Evolutionary conservation across 176 grass and related monocot species (phyloP).

Genomic region (Phoenix dactylifera): DNA sequence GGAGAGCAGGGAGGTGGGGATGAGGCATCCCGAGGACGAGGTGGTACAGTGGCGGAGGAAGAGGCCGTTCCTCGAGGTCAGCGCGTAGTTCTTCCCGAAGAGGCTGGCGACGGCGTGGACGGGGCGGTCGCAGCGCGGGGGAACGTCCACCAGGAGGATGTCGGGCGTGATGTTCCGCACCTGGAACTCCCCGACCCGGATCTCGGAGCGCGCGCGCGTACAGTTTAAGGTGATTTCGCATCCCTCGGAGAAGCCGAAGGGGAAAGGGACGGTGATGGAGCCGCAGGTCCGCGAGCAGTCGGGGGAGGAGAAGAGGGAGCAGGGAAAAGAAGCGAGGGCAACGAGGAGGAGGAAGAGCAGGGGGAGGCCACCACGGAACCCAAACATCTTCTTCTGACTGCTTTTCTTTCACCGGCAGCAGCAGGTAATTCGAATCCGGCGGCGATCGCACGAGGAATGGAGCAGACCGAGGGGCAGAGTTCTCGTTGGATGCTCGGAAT

Average conservation of each 20-base stretch:
- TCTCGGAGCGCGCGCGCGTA: not conserved
- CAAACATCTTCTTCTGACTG: no score
- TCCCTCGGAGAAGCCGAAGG: constrained; percentile 9
- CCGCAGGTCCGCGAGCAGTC: constrained; percentile 2
- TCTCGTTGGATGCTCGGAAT: no score
- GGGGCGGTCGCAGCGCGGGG: constrained; percentile 4
- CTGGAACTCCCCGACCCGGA: constrained; percentile 7
- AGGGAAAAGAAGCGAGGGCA: no score
- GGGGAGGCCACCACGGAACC: no score
- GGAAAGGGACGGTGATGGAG: not conserved
- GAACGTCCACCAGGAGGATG: constrained; percentile 15
- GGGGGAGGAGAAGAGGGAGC: no score
- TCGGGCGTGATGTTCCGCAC: constrained; percentile 35
- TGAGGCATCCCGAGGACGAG: not conserved
- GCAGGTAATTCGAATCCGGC: no score
- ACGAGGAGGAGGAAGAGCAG: no score
- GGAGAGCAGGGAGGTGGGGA: not conserved
- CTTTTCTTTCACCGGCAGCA: no score
- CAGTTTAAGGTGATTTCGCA: constrained; percentile 1
- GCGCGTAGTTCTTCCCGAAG: constrained; percentile 14
- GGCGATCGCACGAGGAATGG: no score
- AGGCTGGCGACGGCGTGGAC: constrained; percentile 3
- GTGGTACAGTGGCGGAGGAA: not conserved
- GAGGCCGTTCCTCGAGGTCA: not conserved
- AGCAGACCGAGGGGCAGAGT: no score